Evolutionary conservation across 1,284 basidiomycete genomes (phyloP).

Genomic region (Testicularia cyperi): DNA sequence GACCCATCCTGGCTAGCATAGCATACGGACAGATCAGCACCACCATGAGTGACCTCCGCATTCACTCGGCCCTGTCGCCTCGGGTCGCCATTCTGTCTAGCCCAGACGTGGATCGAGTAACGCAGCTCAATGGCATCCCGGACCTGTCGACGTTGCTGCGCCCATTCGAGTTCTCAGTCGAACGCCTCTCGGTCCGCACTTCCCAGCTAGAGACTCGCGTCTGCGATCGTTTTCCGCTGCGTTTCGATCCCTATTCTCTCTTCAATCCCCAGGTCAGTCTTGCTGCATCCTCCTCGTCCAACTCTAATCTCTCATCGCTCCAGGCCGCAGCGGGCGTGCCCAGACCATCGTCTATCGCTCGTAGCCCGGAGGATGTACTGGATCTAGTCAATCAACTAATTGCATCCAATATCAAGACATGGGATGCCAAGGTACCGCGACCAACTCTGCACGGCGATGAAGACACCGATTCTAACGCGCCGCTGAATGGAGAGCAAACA

Average conservation of each 20-base stretch:
- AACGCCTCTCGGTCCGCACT: constrained; percentile 47
- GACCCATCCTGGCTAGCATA: too few species aligned
- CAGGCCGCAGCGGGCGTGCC: too few species aligned
- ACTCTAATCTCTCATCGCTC: constrained; percentile 3
- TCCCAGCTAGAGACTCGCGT: constrained; percentile 49
- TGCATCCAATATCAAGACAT: constrained; percentile 37
- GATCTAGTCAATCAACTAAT: constrained; percentile 41
- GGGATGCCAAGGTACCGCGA: constrained; percentile 18
- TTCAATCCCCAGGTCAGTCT: constrained; percentile 27
- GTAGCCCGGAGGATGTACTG: constrained; percentile 22
- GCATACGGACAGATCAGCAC: not conserved
- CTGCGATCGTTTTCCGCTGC: constrained; percentile 46
- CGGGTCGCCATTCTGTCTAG: constrained; percentile 51
- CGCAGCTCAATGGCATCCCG: constrained; percentile 35
- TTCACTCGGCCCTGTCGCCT: constrained; percentile 51
- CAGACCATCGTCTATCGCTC: constrained; percentile 6
- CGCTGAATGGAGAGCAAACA: not conserved
- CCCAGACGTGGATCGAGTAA: constrained; percentile 41
- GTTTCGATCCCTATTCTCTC: constrained; percentile 43
- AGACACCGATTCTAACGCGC: too few species aligned
- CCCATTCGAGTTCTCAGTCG: constrained; percentile 46
- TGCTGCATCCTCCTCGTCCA: constrained; percentile 4
- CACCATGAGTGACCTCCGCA: constrained; percentile 27
- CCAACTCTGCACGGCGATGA: not conserved
- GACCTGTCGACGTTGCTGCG: constrained; percentile 48